phyloP scores from a whole-genome alignment of 495 filamentous ascomycete species.

The Penicillium tannophilum region DNA sequence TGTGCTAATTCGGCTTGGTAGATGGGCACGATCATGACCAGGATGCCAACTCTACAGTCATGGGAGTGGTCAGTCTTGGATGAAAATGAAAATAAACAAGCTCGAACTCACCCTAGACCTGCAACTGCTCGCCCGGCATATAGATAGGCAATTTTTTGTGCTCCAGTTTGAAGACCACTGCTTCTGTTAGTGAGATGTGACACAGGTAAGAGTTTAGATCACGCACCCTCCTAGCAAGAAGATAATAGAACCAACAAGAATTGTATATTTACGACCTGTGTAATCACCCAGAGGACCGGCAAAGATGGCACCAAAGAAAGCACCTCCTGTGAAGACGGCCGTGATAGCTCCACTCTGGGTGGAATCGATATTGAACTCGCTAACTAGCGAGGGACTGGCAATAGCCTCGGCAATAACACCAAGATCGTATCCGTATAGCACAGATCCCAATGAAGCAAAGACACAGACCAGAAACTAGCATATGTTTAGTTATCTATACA shows the following conservation, averaged over 20 bases:
- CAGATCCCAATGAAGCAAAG: slow-evolving; percentile 55
- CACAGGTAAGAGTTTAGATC: neutral
- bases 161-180: slow-evolving; percentile 17
- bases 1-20: slow-evolving; percentile 28
- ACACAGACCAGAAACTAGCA: slow-evolving; percentile 54
- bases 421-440: slow-evolving; percentile 50
- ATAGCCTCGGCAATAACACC: slow-evolving; percentile 55
- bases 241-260: slow-evolving; percentile 27
- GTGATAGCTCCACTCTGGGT: slow-evolving; percentile 58
- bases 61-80: neutral
- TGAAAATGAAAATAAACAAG: neutral
- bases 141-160: slow-evolving; percentile 8
- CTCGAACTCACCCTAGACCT: slow-evolving; percentile 15
- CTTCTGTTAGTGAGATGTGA: neutral
- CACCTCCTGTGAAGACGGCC: slow-evolving; percentile 55
- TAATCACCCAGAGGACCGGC: slow-evolving; percentile 13
- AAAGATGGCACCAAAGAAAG: slow-evolving; percentile 26
- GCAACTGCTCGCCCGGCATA: slow-evolving; percentile 27
- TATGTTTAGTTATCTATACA: slow-evolving; percentile 2
- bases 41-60: slow-evolving; percentile 52
- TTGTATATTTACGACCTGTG: slow-evolving; percentile 26
- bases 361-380: slow-evolving; percentile 37
- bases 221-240: slow-evolving; percentile 27
- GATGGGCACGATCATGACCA: slow-evolving; percentile 38
- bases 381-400: slow-evolving; percentile 20